These are phyloP conservation scores for Candida maltosa DNA, from an alignment of 805 yeast genomes.

Conservation along the genomic window DNA sequence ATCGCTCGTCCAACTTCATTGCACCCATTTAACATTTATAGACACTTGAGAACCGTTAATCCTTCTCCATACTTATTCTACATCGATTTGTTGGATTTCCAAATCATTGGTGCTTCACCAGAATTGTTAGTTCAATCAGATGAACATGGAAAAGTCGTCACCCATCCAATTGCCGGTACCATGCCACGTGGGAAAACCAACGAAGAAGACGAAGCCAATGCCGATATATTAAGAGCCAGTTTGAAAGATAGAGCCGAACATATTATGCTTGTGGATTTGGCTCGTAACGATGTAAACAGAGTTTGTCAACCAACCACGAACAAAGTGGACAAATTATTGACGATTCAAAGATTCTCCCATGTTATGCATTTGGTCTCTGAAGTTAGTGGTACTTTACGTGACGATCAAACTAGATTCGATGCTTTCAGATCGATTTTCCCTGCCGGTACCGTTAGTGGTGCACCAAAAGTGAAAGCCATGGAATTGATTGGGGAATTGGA, in stretches of 20 bases:
- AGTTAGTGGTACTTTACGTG: slow-evolving; percentile 86
- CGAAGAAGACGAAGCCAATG: slow-evolving; percentile 87
- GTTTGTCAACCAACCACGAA: slow-evolving; percentile 87
- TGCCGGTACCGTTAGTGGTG: slow-evolving; percentile 98
- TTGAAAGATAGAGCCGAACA: slow-evolving; percentile 96
- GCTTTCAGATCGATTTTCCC: slow-evolving; percentile 98
- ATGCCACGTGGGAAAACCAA: slow-evolving; percentile 84
- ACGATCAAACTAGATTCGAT: slow-evolving; percentile 85
- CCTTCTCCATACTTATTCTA: slow-evolving; percentile 97
- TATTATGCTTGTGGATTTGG: slow-evolving; percentile 96
- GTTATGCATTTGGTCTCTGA: slow-evolving; percentile 96
- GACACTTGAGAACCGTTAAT: slow-evolving; percentile 91
- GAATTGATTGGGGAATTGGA: slow-evolving; percentile 88
- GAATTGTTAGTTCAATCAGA: slow-evolving; percentile 87
- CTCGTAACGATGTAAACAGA: slow-evolving; percentile 93
- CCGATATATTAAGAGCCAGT: slow-evolving; percentile 67
- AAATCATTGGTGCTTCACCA: slow-evolving; percentile 96
- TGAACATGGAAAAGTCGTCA: slow-evolving; percentile 64
- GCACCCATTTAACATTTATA: slow-evolving; percentile 95
- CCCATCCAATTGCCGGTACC: slow-evolving; percentile 99
- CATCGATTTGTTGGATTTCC: slow-evolving; percentile 88
- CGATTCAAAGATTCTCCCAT: slow-evolving; percentile 91
- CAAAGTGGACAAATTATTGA: slow-evolving; percentile 80
- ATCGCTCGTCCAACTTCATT: slow-evolving; percentile 91
- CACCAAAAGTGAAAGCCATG: slow-evolving; percentile 97